Base-by-base conservation (phyloP, 345 rosid species). In the Brassica napus region DNA sequence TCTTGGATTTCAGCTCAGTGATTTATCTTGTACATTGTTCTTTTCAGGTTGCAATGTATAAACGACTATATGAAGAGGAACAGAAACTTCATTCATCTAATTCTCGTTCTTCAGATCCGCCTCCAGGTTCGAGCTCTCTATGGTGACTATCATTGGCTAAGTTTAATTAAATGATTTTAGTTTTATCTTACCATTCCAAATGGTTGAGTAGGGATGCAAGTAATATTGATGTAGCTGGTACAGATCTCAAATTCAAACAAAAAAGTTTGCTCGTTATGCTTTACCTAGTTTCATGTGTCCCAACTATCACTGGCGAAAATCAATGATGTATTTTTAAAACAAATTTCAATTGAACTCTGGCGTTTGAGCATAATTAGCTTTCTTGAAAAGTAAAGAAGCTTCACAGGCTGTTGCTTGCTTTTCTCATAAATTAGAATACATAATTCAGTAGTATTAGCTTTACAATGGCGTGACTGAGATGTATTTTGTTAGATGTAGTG, bases 11-110 rank as follows among this genome's bases (percentile, higher is more conserved):
- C 15, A 16, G 2, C 76, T 68, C 49, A 35, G 0, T 37, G 21
- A 77, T 26, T 60, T 73, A 60, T 81, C 26, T 9, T 34, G 63
- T 68, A 60, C 67, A 60, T 47, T 10, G 15, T 73, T 52, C 69
- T 68, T 77, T 35, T 18, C 77, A 94, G 98, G 98, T 94, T 84
- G 91, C 94, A 30, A 90, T 90, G 98, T 94, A 94, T 80, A 94
- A 87, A 83, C 90, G 91, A 80, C 76, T 94, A 47, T 94, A 91
- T 76, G 98, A 94, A 81, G 97, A 94, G 85, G 98, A 91, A 63
- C 97, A 91, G 21, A 94, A 87, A 55, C 88, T 69, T 74, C 87
- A 82, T 75, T 82, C 87, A 26, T 86, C 94, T 34, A 71, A 77
- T 82, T 71, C 86, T 47, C 87, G 34, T 52, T 63, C 88, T 57